Evolutionary conservation across 176 grass and related monocot genomes (phyloP).

Genomic region (Miscanthus lutarioriparius): DNA sequence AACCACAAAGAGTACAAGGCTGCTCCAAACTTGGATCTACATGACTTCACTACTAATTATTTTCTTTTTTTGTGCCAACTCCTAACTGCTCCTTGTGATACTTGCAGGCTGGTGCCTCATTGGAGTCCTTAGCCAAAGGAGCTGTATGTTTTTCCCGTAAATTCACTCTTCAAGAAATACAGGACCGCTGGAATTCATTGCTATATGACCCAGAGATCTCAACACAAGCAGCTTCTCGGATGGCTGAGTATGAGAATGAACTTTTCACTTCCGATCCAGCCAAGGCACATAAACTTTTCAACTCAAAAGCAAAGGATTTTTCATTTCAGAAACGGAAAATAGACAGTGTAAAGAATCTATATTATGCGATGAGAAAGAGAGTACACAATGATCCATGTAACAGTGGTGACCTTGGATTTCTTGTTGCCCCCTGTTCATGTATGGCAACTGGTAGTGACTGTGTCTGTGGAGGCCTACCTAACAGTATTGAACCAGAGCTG

Average conservation of each 20-base stretch:
- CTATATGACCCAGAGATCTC: constrained; percentile 55
- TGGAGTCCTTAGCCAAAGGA: constrained; percentile 72
- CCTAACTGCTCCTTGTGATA: constrained; percentile 17
- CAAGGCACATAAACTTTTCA: constrained; percentile 60
- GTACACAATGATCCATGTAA: constrained; percentile 46
- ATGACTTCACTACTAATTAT: constrained; percentile 5
- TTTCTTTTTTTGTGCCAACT: constrained; percentile 12
- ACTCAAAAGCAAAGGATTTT: constrained; percentile 58
- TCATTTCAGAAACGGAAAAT: constrained; percentile 65
- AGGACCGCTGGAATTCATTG: constrained; percentile 65
- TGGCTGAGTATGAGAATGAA: constrained; percentile 59
- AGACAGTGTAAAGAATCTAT: constrained; percentile 55
- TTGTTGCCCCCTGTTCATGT: constrained; percentile 47
- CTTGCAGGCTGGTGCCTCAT: constrained; percentile 62
- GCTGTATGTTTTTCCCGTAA: constrained; percentile 64
- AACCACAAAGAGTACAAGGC: not conserved
- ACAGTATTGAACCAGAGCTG: constrained; percentile 47
- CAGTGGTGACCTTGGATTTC: constrained; percentile 48
- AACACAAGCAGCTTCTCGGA: constrained; percentile 47
- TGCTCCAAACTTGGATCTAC: not conserved
- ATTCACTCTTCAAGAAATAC: constrained; percentile 68
- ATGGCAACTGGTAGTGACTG: constrained; percentile 29
- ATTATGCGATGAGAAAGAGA: constrained; percentile 66
- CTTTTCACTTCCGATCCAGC: constrained; percentile 51
- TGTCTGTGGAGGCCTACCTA: constrained; percentile 40